A percentile compares a stretch with the other conserved stretches of the same genome.
phyloP scores from a whole-genome alignment of 2,329 filamentous ascomycete genomes.

The Aureobasidium zeae region DNA sequence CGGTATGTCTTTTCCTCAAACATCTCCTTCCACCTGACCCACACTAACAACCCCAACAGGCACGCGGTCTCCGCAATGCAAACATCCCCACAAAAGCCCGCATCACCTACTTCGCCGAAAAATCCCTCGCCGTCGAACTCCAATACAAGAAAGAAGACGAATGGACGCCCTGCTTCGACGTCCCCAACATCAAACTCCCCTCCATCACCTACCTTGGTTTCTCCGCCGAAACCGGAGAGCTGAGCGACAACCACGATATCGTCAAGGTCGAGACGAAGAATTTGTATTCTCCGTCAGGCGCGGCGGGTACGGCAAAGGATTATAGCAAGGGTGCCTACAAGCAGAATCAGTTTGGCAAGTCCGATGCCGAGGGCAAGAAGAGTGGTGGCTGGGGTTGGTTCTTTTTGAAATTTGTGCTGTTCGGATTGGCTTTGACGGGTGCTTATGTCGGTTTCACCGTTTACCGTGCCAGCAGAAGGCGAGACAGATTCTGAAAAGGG shows the following conservation, averaged over 20 bases:
- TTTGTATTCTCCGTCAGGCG: constrained; percentile 59
- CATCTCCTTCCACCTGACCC: not conserved
- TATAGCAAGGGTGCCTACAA: constrained; percentile 34
- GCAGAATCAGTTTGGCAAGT: constrained; percentile 44
- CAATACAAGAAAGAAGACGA: constrained; percentile 87
- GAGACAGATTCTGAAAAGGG: constrained; percentile 35
- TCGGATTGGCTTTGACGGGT: constrained; percentile 60
- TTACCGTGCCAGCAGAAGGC: constrained; percentile 56
- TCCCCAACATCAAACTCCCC: constrained; percentile 63
- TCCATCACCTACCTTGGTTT: constrained; percentile 56
- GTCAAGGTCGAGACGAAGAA: constrained; percentile 79
- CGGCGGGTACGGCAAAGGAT: constrained; percentile 29
- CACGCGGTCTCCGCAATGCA: constrained; percentile 76
- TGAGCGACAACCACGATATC: constrained; percentile 97
- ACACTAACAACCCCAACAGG: constrained; percentile 35
- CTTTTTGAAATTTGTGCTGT: constrained; percentile 73
- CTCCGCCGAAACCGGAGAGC: constrained; percentile 83
- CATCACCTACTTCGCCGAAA: constrained; percentile 95
- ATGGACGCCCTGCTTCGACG: constrained; percentile 84
- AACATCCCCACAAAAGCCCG: constrained; percentile 70
- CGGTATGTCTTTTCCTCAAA: constrained; percentile 44
- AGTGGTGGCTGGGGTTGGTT: constrained; percentile 58
- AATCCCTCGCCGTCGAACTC: constrained; percentile 78
- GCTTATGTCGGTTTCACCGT: constrained; percentile 79
- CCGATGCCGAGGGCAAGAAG: too few species aligned